Evolutionary conservation across 306 rosid species (phyloP), one percentile per base, ranked within the genome.

Genomic region (Bauhinia variegata): DNA sequence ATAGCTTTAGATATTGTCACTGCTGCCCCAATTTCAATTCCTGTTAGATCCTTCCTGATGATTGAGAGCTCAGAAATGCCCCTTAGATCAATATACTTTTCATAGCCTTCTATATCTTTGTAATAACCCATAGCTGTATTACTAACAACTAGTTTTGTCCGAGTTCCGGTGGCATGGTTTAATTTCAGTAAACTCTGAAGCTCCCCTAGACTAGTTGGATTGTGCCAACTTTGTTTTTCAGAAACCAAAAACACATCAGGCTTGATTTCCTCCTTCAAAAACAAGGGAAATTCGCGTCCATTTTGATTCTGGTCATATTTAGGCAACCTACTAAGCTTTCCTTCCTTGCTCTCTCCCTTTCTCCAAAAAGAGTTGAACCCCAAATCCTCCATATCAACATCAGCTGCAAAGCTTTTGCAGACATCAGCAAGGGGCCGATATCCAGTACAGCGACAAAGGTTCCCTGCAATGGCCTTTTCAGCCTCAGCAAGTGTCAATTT

Each of bases 361-460:
- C 34, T 77, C 96, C 96, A 89, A 46, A 86, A 93, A 11, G 95
- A 71, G 70, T 93, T 93, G 54, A 86, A 46, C 38, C 98, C 98
- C 79, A 93, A 83, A 77, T 93, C 96, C 79, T 93, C 98, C 19
- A 93, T 81, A 73, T 93, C 98, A 65, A 88, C 90, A 71, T 90
- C 86, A 30, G 84, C 79, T 8, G 99, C 85, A 66, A 90, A 90
- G 67, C 99, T 93, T 80, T 89, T 93, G 77, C 95, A 93, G 67
- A 83, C 97, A 83, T 93, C 99, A 36, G 90, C 99, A 47, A 89
- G 86, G 4, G 99, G 68, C 34, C 97, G 85, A 34, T 93, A 93
- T 3, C 98, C 96, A 0, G 98, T 89, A 57, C 98, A 93, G 18
- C 97, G 89, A 67, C 98, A 93, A 53, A 89, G 98, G 76, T 89